These are phyloP conservation scores for Pythium oligandrum DNA, from an alignment of 352 stramenopile genomes.

Conservation along the genomic window DNA sequence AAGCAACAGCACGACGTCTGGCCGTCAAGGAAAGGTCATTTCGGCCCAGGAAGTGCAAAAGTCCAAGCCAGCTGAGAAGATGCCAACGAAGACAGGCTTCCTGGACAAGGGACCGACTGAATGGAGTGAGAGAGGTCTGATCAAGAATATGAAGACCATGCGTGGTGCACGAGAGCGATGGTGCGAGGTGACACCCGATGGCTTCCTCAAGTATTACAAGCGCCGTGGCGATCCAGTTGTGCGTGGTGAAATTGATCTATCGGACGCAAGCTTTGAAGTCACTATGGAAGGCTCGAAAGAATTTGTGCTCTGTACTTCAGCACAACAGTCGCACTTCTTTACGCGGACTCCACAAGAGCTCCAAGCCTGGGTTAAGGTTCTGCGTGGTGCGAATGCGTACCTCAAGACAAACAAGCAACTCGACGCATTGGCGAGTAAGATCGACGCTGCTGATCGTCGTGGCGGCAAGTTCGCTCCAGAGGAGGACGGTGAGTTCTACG, in stretches of 20 bases:
- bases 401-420: constrained; percentile 43
- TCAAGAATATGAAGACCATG: constrained; percentile 86
- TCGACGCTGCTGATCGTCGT: constrained; percentile 22
- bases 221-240: constrained; percentile 77
- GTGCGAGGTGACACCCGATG: constrained; percentile 73
- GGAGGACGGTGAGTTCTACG: constrained; percentile 81
- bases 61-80: constrained; percentile 26
- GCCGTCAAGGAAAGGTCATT: neutral
- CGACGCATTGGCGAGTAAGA: constrained; percentile 25
- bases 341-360: constrained; percentile 68
- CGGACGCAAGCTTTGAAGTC: constrained; percentile 76
- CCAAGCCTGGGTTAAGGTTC: constrained; percentile 71
- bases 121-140: constrained; percentile 70
- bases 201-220: constrained; percentile 85
- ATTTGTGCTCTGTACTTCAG: constrained; percentile 76
- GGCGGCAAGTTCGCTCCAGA: constrained; percentile 33
- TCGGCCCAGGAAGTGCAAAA: constrained; percentile 5
- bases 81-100: constrained; percentile 72
- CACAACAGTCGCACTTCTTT: constrained; percentile 86
- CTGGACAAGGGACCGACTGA: constrained; percentile 86
- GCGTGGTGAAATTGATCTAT: constrained; percentile 75
- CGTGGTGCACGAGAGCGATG: constrained; percentile 77
- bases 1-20: neutral
- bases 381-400: constrained; percentile 63
- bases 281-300: constrained; percentile 65